These are phyloP conservation scores for Schizophyllum commune DNA, from an alignment of 1,284 basidiomycete genomes.

Conservation along the genomic window DNA sequence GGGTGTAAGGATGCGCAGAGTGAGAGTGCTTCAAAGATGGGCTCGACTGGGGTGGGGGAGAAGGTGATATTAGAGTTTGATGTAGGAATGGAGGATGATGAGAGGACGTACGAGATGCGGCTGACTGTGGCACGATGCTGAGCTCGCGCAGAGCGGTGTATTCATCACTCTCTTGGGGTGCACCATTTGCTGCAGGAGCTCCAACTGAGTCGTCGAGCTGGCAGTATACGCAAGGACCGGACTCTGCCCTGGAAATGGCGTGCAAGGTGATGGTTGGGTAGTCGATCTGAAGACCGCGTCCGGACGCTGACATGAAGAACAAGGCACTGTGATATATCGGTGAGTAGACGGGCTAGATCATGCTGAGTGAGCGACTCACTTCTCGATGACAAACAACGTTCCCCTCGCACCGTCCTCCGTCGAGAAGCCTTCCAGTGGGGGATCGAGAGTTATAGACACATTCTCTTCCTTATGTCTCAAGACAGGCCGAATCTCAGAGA, in stretches of 20 bases:
- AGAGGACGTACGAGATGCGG: conserved; percentile 48
- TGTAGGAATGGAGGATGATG: neutral
- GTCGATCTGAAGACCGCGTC: conserved; percentile 69
- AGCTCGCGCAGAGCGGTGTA: conserved; percentile 67
- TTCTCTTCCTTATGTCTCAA: conserved; percentile 65
- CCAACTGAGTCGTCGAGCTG: conserved; percentile 65
- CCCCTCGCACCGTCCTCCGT: conserved; percentile 46
- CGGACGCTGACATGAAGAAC: conserved; percentile 64
- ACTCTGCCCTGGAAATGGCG: conserved; percentile 68
- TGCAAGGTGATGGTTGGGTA: conserved; percentile 87
- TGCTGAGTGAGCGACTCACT: conserved; percentile 34
- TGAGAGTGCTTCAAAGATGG: conserved; percentile 85
- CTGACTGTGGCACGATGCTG: conserved; percentile 56
- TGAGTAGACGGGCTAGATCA: conserved; percentile 19
- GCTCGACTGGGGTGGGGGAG: conserved; percentile 52
- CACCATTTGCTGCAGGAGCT: conserved; percentile 25
- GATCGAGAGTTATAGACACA: conserved; percentile 62
- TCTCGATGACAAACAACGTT: conserved; percentile 75
- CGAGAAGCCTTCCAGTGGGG: conserved; percentile 51
- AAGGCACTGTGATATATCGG: conserved; percentile 50
- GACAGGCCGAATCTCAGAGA: conserved; percentile 75
- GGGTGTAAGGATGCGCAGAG: conserved; percentile 88
- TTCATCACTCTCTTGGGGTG: conserved; percentile 19
- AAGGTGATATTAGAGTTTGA: conserved; percentile 2
- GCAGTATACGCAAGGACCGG: conserved; percentile 75